phyloP scores from a whole-genome alignment of 371 early-diverging fungal species.

The Mucor mucedo region DNA sequence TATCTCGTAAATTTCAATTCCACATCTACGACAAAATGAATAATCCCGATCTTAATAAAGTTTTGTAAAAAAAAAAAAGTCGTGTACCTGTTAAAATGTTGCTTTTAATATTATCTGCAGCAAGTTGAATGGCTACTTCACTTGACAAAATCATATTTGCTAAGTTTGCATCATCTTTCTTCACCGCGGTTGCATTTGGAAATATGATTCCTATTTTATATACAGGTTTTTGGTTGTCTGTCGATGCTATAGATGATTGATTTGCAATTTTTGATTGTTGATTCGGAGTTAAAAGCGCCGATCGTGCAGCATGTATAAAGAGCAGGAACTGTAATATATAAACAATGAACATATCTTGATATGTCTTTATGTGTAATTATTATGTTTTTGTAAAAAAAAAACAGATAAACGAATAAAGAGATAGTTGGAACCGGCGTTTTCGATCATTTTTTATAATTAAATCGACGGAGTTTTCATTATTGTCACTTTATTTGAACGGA shows the following conservation, averaged over 20 bases:
- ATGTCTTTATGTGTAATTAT: too few species aligned
- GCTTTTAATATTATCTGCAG: slow-evolving; percentile 23
- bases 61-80: not conserved
- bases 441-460: not conserved
- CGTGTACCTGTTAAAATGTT: slow-evolving; percentile 35
- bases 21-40: slow-evolving; percentile 29
- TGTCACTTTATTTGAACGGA: not conserved
- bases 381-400: not conserved
- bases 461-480: slow-evolving; percentile 12
- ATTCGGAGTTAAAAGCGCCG: slow-evolving; percentile 9
- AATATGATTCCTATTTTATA: slow-evolving; percentile 46
- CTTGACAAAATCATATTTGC: slow-evolving; percentile 44
- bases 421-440: too few species aligned
- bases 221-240: slow-evolving; percentile 9
- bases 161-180: slow-evolving; percentile 28
- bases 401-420: too few species aligned
- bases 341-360: not conserved
- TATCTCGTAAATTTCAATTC: slow-evolving; percentile 35
- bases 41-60: not conserved
- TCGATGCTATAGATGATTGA: not conserved
- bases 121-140: slow-evolving; percentile 38
- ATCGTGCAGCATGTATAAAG: not conserved
- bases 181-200: slow-evolving; percentile 32
- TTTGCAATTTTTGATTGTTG: not conserved
- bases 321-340: not conserved